Evolutionary conservation across 1,284 basidiomycete species (phyloP).

Genomic region (Leccinum glutinopallens): DNA sequence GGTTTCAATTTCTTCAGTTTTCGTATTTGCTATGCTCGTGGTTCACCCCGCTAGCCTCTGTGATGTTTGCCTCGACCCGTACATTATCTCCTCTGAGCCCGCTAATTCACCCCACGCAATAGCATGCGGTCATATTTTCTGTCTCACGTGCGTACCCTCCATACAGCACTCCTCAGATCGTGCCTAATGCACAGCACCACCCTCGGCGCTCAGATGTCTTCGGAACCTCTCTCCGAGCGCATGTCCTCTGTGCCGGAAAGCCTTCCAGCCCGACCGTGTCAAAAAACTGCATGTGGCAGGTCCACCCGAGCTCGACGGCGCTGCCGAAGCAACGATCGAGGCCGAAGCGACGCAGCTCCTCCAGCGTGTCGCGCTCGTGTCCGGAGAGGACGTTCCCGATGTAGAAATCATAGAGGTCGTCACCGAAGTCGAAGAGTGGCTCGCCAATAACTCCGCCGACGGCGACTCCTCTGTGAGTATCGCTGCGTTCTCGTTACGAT

Average conservation of each 20-base stretch:
- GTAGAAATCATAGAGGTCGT: constrained; percentile 47
- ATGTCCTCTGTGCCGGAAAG: constrained; percentile 67
- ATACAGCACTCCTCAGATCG: constrained; percentile 16
- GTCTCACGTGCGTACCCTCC: constrained; percentile 50
- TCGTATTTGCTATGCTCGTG: constrained; percentile 46
- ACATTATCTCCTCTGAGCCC: constrained; percentile 46
- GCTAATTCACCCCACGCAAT: constrained; percentile 60
- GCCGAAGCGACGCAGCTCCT: constrained; percentile 43
- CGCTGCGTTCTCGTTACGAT: constrained; percentile 10
- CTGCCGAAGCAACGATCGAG: constrained; percentile 30
- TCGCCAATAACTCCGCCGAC: constrained; percentile 33
- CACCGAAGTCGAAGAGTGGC: constrained; percentile 50
- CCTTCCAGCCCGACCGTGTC: constrained; percentile 52
- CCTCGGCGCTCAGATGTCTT: constrained; percentile 46
- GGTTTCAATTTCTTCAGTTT: constrained; percentile 24
- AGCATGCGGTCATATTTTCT: constrained; percentile 72
- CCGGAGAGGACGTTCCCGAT: constrained; percentile 43
- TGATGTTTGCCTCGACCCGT: constrained; percentile 68
- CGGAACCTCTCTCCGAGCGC: constrained; percentile 47
- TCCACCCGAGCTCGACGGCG: constrained; percentile 42
- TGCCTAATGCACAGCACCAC: constrained; percentile 11
- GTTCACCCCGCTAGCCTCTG: constrained; percentile 66
- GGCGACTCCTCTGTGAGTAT: constrained; percentile 37
- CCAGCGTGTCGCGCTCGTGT: constrained; percentile 49
- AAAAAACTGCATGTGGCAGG: constrained; percentile 61